Evolutionary conservation across 768 basidiomycete genomes (phyloP).

Genomic region (Tylopilus rubrobrunneus): DNA sequence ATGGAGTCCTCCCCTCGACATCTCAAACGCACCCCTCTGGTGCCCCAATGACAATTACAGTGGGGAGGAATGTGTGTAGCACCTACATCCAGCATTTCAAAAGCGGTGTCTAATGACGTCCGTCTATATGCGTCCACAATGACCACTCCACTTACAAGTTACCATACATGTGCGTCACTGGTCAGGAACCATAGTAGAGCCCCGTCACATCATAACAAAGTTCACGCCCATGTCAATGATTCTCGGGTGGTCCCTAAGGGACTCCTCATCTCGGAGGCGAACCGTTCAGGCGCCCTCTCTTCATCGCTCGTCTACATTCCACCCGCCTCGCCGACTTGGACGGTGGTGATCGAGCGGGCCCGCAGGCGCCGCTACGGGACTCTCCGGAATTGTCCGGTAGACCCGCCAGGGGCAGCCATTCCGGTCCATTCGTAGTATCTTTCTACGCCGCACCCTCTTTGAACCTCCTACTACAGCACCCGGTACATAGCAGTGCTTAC

Average conservation of each 20-base stretch:
- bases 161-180: conserved; percentile 16
- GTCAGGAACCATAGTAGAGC: conserved; percentile 6
- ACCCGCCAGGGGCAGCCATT: neutral
- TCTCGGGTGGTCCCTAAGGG: neutral
- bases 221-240: conserved; percentile 1
- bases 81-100: neutral
- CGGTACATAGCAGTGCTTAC: neutral
- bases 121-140: conserved; percentile 4
- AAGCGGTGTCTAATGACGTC: neutral
- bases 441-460: too few relatives aligned
- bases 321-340: neutral
- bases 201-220: neutral
- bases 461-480: too few relatives aligned
- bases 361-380: too few relatives aligned
- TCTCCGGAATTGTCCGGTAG: neutral
- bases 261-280: neutral
- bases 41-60: neutral
- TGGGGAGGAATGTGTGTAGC: neutral
- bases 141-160: conserved; percentile 7
- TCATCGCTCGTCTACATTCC: neutral
- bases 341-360: too few relatives aligned
- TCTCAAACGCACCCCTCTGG: conserved; percentile 5
- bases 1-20: conserved; percentile 6
- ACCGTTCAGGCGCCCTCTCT: neutral
- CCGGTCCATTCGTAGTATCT: too few relatives aligned